A percentile compares a stretch with the other conserved stretches of the same genome.
These are phyloP conservation scores for Phascolomyces articulosus DNA, from an alignment of 371 early-diverging fungal species.

Conservation along the genomic window DNA sequence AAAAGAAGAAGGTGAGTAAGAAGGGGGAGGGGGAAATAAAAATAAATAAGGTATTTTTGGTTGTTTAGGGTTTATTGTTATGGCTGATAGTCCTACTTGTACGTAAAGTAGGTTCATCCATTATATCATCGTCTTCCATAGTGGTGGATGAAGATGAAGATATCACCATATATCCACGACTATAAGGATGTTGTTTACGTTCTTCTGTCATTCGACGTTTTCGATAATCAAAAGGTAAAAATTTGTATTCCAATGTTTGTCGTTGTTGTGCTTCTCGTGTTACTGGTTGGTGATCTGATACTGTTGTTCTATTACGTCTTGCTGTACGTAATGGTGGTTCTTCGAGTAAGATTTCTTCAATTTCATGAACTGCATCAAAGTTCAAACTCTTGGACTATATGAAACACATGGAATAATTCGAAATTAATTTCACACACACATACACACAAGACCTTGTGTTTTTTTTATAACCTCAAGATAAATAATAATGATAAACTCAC, in stretches of 20 bases:
- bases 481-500: too few relatives aligned
- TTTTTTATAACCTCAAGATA: not conserved
- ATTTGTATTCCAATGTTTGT: conserved; percentile 61
- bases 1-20: not conserved
- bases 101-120: not conserved
- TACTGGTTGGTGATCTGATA: conserved; percentile 18
- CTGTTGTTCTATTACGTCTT: conserved; percentile 6
- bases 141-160: not conserved
- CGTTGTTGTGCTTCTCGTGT: conserved; percentile 19
- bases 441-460: not conserved
- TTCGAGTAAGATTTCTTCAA: conserved; percentile 90
- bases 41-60: too few relatives aligned
- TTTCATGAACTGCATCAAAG: conserved; percentile 92
- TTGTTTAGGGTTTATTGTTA: too few relatives aligned
- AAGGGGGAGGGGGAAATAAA: too few relatives aligned
- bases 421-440: too few relatives aligned
- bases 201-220: conserved; percentile 11
- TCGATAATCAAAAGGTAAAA: conserved; percentile 53
- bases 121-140: not conserved
- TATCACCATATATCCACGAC: not conserved
- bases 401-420: too few relatives aligned
- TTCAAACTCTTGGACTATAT: conserved; percentile 62
- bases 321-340: conserved; percentile 74
- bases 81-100: not conserved
- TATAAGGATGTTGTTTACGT: not conserved